Evolutionary conservation across 176 grass and related monocot genomes (phyloP).

Genomic region (Musa itinerans): DNA sequence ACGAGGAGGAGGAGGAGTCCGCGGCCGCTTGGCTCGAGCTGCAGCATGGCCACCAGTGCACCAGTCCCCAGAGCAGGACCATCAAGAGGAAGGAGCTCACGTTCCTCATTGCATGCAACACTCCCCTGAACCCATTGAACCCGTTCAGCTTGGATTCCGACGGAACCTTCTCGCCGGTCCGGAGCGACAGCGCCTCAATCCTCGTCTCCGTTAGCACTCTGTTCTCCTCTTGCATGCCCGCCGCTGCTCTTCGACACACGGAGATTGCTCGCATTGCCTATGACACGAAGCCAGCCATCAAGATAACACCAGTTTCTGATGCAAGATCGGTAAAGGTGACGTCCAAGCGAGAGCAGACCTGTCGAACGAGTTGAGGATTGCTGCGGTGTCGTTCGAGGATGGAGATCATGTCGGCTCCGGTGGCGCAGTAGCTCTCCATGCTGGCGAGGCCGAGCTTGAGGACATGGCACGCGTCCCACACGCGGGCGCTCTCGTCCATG

Average conservation of each 20-base stretch:
- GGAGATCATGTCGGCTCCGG: slow-evolving; percentile 36
- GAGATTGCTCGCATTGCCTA: slow-evolving; percentile 58
- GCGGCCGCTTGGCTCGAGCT: not conserved
- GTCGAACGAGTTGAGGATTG: slow-evolving; percentile 38
- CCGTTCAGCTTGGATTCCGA: slow-evolving; percentile 56
- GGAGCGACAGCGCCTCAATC: slow-evolving; percentile 42
- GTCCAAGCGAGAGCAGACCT: slow-evolving; percentile 21
- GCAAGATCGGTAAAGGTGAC: too few species aligned
- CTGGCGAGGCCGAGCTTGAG: slow-evolving; percentile 50
- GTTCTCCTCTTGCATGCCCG: slow-evolving; percentile 81
- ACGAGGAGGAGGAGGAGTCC: not conserved
- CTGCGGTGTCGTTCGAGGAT: slow-evolving; percentile 18
- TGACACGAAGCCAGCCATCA: not conserved
- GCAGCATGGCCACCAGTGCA: slow-evolving; percentile 41
- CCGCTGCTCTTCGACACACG: slow-evolving; percentile 47
- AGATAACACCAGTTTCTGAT: too few species aligned
- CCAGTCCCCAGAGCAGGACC: slow-evolving; percentile 60
- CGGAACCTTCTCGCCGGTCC: slow-evolving; percentile 47
- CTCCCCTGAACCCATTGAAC: slow-evolving; percentile 81
- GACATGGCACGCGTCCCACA: slow-evolving; percentile 62
- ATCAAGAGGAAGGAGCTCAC: slow-evolving; percentile 63
- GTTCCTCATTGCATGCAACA: slow-evolving; percentile 66
- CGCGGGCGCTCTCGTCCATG: slow-evolving; percentile 81
- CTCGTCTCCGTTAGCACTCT: slow-evolving; percentile 50
- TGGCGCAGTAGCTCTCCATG: slow-evolving; percentile 55